Percentiles rank a stretch among this genome's conserved stretches.
These are phyloP conservation scores for Alternaria rosae DNA, from an alignment of 2,329 filamentous ascomycete genomes.

Conservation along the genomic window DNA sequence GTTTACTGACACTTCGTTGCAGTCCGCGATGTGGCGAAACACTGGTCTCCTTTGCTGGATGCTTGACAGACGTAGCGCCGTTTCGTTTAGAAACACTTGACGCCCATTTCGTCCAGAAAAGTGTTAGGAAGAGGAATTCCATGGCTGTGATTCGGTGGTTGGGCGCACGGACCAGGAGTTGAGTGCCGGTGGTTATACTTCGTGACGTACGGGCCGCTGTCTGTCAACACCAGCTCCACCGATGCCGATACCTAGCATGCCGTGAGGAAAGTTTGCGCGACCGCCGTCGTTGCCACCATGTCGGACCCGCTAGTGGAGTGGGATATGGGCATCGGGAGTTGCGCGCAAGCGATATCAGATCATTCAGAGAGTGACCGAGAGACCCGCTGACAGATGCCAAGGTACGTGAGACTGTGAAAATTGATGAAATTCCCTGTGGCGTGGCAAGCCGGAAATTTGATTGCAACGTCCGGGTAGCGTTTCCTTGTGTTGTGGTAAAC, in stretches of 20 bases:
- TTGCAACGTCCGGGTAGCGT: not conserved
- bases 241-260: not conserved
- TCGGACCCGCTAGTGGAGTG: not conserved
- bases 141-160: not conserved
- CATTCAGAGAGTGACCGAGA: not conserved
- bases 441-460: not conserved
- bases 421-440: not conserved
- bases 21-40: slow-evolving; percentile 1
- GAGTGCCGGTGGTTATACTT: slow-evolving; percentile 1
- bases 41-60: not conserved
- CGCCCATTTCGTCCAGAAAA: not conserved
- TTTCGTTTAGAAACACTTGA: slow-evolving; percentile 1
- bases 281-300: not conserved
- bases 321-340: not conserved
- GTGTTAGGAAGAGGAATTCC: not conserved
- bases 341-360: not conserved
- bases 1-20: not conserved
- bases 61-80: not conserved
- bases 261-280: not conserved
- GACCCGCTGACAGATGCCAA: not conserved
- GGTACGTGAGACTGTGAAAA: not conserved
- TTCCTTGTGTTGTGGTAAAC: not conserved
- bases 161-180: not conserved
- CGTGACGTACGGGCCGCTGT: not conserved
- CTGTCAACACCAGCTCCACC: not conserved